phyloP scores from a whole-genome alignment of 331 rosid genomes.

The Prunus yedoensis region DNA sequence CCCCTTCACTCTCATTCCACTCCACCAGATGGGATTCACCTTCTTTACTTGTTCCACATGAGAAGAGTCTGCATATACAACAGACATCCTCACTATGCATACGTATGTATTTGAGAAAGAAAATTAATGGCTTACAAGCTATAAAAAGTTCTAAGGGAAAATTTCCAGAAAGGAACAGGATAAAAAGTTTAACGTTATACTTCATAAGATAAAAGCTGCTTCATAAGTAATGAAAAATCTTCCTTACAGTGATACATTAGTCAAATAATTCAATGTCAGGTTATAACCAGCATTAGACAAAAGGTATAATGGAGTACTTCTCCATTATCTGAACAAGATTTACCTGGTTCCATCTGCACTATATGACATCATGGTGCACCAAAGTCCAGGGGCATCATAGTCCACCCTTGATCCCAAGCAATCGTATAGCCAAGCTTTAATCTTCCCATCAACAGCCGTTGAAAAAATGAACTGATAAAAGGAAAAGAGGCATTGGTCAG shows the following conservation, averaged over 20 bases:
- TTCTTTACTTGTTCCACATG: constrained; percentile 48
- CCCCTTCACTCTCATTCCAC: constrained; percentile 55
- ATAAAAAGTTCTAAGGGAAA: not conserved
- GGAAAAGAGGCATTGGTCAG: not conserved
- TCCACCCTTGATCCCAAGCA: constrained; percentile 46
- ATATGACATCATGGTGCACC: constrained; percentile 52
- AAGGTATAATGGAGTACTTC: not conserved
- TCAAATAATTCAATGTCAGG: not conserved
- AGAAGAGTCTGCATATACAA: constrained; percentile 35
- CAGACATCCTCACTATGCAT: not conserved
- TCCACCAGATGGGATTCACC: constrained; percentile 52
- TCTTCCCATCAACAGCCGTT: constrained; percentile 43
- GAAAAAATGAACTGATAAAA: constrained; percentile 44
- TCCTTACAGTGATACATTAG: not conserved
- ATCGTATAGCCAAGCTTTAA: constrained; percentile 49
- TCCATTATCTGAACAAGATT: constrained; percentile 5
- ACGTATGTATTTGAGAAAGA: not conserved
- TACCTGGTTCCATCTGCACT: constrained; percentile 54
- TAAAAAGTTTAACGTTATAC: not conserved
- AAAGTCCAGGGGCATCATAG: constrained; percentile 47
- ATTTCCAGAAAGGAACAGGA: not conserved
- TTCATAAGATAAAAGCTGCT: not conserved
- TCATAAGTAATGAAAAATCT: not conserved
- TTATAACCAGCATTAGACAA: not conserved
- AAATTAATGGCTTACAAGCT: not conserved